Percentiles rank a stretch among this genome's conserved stretches.
These are phyloP conservation scores for Alternaria arbusti DNA, from an alignment of 2,329 filamentous ascomycete species.

Conservation along the genomic window DNA sequence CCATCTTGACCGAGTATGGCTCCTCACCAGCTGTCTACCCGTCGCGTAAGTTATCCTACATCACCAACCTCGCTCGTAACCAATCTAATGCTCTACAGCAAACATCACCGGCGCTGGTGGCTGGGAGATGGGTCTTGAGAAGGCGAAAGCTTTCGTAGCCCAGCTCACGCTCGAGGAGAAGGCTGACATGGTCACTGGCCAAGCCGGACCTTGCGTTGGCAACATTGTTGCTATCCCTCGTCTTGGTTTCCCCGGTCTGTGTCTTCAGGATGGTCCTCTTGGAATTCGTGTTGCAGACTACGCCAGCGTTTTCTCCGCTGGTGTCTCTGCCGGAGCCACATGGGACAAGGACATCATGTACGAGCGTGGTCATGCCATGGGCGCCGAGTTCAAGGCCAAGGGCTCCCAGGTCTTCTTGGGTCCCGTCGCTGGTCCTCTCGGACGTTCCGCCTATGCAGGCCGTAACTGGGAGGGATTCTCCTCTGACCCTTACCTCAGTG, in stretches of 20 bases:
- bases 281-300: slow-evolving; percentile 43
- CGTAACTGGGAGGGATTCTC: slow-evolving; percentile 56
- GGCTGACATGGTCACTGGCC: slow-evolving; percentile 44
- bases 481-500: slow-evolving; percentile 54
- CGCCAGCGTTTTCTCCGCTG: slow-evolving; percentile 50
- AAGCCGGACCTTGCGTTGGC: slow-evolving; percentile 63
- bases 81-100: slow-evolving; percentile 49
- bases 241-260: slow-evolving; percentile 49
- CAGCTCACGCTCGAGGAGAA: slow-evolving; percentile 43
- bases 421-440: slow-evolving; percentile 59
- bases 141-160: slow-evolving; percentile 40
- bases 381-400: slow-evolving; percentile 44
- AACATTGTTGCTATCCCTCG: slow-evolving; percentile 48
- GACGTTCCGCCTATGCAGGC: slow-evolving; percentile 50
- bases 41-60: slow-evolving; percentile 28
- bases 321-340: slow-evolving; percentile 45
- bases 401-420: slow-evolving; percentile 52
- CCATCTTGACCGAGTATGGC: slow-evolving; percentile 37
- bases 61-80: background rate
- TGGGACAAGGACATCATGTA: slow-evolving; percentile 51
- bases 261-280: slow-evolving; percentile 50
- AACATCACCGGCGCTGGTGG: slow-evolving; percentile 39
- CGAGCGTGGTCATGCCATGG: slow-evolving; percentile 48
- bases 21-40: slow-evolving; percentile 38
- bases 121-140: slow-evolving; percentile 42